phyloP scores from a whole-genome alignment of 768 basidiomycete genomes.

The Naganishia onofrii region DNA sequence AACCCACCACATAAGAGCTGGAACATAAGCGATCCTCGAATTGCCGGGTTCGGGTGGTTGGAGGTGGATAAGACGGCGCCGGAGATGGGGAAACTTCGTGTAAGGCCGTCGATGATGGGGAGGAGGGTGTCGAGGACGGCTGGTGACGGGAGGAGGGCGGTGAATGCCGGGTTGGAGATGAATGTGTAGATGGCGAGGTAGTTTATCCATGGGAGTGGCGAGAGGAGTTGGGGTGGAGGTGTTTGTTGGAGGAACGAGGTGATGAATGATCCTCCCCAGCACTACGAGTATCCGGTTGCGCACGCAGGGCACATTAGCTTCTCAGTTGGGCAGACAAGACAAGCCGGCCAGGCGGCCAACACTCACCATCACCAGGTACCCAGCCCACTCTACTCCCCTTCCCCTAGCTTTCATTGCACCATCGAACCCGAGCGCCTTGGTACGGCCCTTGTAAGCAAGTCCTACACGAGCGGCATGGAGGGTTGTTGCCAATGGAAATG shows the following conservation, averaged over 20 bases:
- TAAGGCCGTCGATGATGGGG: constrained; percentile 32
- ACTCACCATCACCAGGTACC: constrained; percentile 32
- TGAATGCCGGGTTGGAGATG: constrained; percentile 23
- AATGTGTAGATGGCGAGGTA: constrained; percentile 32
- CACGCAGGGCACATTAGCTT: too few relatives aligned
- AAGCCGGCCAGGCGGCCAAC: too few relatives aligned
- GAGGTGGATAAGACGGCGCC: constrained; percentile 29
- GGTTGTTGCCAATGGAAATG: constrained; percentile 30
- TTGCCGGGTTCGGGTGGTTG: constrained; percentile 26
- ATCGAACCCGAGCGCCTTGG: constrained; percentile 25
- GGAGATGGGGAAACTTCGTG: constrained; percentile 33
- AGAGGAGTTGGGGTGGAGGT: constrained; percentile 33
- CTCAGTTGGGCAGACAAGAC: too few relatives aligned
- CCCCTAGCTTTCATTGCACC: constrained; percentile 24
- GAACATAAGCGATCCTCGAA: constrained; percentile 26
- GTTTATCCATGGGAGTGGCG: constrained; percentile 25
- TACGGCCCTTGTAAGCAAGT: constrained; percentile 26
- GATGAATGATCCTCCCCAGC: constrained; percentile 32
- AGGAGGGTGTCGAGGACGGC: constrained; percentile 30
- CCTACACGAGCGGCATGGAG: constrained; percentile 30
- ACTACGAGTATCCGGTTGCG: too few relatives aligned
- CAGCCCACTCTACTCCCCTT: constrained; percentile 28
- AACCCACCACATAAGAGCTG: constrained; percentile 30
- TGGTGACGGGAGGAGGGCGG: constrained; percentile 20
- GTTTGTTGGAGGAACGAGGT: constrained; percentile 29